phyloP scores from a whole-genome alignment of 2,329 filamentous ascomycete species.

The Clarireedia paspali region DNA sequence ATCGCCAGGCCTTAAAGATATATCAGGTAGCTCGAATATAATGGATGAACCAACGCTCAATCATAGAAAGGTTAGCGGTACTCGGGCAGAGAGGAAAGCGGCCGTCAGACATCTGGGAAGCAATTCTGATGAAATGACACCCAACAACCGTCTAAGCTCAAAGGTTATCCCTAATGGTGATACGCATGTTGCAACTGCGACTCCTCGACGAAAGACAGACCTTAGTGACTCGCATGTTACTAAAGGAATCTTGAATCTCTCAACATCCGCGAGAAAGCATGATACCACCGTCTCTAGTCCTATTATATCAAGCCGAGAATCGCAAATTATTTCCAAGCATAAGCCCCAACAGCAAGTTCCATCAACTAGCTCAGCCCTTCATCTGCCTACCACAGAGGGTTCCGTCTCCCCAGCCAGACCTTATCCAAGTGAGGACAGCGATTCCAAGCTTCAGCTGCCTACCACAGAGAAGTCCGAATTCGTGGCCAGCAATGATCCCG shows the following conservation, averaged over 20 bases:
- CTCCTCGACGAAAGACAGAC: constrained; percentile 15
- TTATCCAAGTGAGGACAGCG: too few species aligned
- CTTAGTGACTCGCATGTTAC: constrained; percentile 19
- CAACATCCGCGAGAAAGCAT: constrained; percentile 13
- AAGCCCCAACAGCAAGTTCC: constrained; percentile 22
- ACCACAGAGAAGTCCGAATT: background rate
- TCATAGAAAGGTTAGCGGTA: background rate
- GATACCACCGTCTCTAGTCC: constrained; percentile 3
- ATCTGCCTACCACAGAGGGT: constrained; percentile 7
- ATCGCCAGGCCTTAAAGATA: background rate
- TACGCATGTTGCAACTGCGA: constrained; percentile 4
- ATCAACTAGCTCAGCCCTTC: constrained; percentile 17
- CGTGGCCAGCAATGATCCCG: background rate
- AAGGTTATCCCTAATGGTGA: constrained; percentile 9
- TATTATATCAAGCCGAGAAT: too few species aligned
- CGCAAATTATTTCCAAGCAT: constrained; percentile 28
- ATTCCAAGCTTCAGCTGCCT: too few species aligned
- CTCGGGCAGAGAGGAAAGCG: background rate
- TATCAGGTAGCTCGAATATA: background rate
- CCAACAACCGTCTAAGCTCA: background rate
- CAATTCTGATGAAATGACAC: background rate
- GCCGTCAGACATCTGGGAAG: background rate
- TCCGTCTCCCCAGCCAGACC: background rate
- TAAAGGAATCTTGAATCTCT: constrained; percentile 21
- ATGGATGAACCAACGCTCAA: background rate